A percentile compares a stretch with the other conserved stretches of the same genome.
Conservation (phyloP, 805 yeast genomes). For the Yarrowia yakushimensis region DNA sequence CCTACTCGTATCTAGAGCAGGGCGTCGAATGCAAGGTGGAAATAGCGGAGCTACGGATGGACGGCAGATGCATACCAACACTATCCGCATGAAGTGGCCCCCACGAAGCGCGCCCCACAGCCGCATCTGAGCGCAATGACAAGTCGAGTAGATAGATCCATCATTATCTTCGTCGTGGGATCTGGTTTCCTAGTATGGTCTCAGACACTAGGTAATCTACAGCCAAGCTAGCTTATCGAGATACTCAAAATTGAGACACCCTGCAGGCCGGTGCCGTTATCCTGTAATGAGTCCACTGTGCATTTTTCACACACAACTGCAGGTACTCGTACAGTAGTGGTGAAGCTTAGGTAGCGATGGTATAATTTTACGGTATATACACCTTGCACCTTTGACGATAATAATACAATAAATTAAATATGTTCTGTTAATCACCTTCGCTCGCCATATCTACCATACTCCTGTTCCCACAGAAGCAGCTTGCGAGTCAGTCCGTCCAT, state of each 20-base stretch:
- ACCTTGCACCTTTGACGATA: not conserved
- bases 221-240: not conserved
- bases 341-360: too few species aligned
- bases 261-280: not conserved
- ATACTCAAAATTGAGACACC: not conserved
- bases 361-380: too few species aligned
- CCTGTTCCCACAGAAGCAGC: slow-evolving; percentile 75
- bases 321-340: too few species aligned
- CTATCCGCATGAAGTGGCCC: not conserved
- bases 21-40: not conserved
- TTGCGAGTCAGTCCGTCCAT: slow-evolving; percentile 74
- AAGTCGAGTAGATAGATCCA: not conserved
- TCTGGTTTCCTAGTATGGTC: not conserved
- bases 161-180: not conserved
- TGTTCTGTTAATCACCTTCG: slow-evolving; percentile 10
- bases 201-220: not conserved
- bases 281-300: too few species aligned
- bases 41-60: not conserved
- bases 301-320: too few species aligned
- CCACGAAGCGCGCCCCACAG: not conserved
- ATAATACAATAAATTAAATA: slow-evolving; percentile 20
- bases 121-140: not conserved
- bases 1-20: not conserved
- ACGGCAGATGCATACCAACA: not conserved
- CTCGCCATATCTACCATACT: slow-evolving; percentile 50